Evolutionary conservation across 2,329 filamentous ascomycete genomes (phyloP), one percentile per base, ranked within the genome.

Genomic region (Aspergillus ibericus): DNA sequence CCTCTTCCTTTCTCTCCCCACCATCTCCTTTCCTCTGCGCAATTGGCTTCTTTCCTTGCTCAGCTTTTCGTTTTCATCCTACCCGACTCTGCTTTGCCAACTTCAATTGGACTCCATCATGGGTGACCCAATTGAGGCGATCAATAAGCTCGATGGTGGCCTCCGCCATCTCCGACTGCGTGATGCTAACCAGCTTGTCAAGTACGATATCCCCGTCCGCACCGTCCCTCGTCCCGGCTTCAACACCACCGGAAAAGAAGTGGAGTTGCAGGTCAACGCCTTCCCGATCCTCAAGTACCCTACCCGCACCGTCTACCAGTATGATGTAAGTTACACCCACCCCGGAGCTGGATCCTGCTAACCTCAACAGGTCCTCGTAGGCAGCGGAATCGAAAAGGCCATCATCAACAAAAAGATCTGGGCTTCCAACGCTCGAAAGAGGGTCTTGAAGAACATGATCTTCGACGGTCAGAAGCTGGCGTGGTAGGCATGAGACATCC

Each of bases 401-500:
- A 47, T 47, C 5, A 78, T 95, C 4, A 82, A 92, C 67, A 87
- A 86, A 72, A 92, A 91, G 71, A 83, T 92, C 27, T 97, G 92
- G 91, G 77, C 85, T 1, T 89, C 88, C 0, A 78, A 82, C 1
- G 74, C 77, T 0, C 81, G 92, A 6, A 83, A 89, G 71, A 75
- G 77, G 2, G 76, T 93, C 1, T 77, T 79, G 2, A 74, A 78
- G 2, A 79, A 80, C 42, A 92, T 88, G 84, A 84, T 97, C 56
- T 92, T 86, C 67, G 92, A 98, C 77, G 91, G 91, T 27, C 88
- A 88, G 68, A 91, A 89, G 73, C 82, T 99, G 48, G 93, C 92
- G 15, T 99, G 95, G 93, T 90, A 79, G 68, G 79, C 59, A 61
- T 70, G 50, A 7, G 3, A 42, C 9, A 12, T 71, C 40, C 47